Evolutionary conservation across 1,284 basidiomycete genomes (phyloP).

Genomic region (Paramarasmius palmivorus): DNA sequence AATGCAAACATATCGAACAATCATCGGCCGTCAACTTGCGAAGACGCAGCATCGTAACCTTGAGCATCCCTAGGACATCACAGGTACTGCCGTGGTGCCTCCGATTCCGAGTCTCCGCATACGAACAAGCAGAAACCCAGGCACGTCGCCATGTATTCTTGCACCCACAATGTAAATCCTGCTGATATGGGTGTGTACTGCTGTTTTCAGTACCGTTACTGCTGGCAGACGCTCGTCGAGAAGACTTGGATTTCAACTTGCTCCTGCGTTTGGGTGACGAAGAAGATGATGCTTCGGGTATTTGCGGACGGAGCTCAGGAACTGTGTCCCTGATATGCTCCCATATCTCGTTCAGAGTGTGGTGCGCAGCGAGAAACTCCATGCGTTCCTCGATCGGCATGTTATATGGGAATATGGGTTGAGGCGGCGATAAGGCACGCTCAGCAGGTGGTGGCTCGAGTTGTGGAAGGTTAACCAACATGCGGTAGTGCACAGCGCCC

Average conservation of each 20-base stretch:
- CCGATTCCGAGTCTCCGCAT: conserved; percentile 3
- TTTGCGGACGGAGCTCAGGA: conserved; percentile 26
- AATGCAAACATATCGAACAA: conserved; percentile 34
- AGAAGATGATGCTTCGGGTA: neutral
- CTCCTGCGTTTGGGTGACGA: neutral
- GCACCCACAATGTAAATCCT: conserved; percentile 27
- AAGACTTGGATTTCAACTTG: neutral
- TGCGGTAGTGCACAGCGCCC: conserved; percentile 40
- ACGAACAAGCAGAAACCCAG: conserved; percentile 10
- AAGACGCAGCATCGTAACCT: conserved; percentile 37
- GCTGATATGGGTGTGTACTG: neutral
- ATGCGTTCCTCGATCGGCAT: conserved; percentile 31
- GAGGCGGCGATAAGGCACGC: conserved; percentile 13
- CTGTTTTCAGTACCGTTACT: neutral
- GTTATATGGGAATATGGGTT: conserved; percentile 27
- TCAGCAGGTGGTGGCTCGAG: neutral
- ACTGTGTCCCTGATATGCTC: conserved; percentile 32
- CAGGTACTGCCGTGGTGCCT: conserved; percentile 22
- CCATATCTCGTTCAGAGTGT: conserved; percentile 36
- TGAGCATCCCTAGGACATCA: conserved; percentile 41
- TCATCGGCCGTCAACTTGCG: conserved; percentile 32
- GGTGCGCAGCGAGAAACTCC: conserved; percentile 36
- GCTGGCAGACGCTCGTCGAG: neutral
- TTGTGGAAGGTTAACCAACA: conserved; percentile 31
- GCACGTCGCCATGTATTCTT: conserved; percentile 32